Evolutionary conservation across 306 rosid genomes (phyloP), one percentile per base, ranked within the genome.

Genomic region (Senna tora): DNA sequence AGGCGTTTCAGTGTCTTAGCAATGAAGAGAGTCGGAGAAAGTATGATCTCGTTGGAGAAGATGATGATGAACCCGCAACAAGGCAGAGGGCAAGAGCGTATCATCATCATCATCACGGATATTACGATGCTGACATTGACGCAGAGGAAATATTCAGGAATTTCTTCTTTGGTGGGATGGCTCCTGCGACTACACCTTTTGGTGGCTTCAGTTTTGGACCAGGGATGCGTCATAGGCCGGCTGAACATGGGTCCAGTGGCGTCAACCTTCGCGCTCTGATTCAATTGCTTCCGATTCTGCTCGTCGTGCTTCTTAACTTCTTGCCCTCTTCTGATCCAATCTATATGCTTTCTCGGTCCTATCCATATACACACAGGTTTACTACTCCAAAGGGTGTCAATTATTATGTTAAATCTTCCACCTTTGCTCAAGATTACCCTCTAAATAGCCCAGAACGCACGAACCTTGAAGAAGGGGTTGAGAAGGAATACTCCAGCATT

Each of bases 1-100:
- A 90, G 84, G 97, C 98, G 1, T 90, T 90, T 88, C 98, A 90
- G 80, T 93, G 97, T 80, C 88, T 93, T 10, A 75, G 96, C 65
- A 85, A 85, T 46, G 89, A 78, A 13, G 97, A 93, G 67, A 90
- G 78, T 43, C 60, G 77, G 80, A 91, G 39, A 49, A 87, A 83
- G 76, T 93, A 93, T 56, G 98, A 90, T 56, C 60, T 88, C 57
- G 74, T 81, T 0, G 98, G 96, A 9, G 89, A 88, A 6, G 96
- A 92, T 50, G 98, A 92, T 38, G 98, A 90, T 33, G 69, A 86
- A 38, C 88, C 86, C 0, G 74, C 88, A 0, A 54, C 90, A 0
- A 77, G 88, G 47, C 90, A 71, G 0, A 75, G 82, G 0, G 46
- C 84, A 0, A 64, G 83, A 63, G 90, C 88, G 0, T 92, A 66